Conservation (phyloP, 495 filamentous ascomycete genomes). For the Aspergillus bridgeri region DNA sequence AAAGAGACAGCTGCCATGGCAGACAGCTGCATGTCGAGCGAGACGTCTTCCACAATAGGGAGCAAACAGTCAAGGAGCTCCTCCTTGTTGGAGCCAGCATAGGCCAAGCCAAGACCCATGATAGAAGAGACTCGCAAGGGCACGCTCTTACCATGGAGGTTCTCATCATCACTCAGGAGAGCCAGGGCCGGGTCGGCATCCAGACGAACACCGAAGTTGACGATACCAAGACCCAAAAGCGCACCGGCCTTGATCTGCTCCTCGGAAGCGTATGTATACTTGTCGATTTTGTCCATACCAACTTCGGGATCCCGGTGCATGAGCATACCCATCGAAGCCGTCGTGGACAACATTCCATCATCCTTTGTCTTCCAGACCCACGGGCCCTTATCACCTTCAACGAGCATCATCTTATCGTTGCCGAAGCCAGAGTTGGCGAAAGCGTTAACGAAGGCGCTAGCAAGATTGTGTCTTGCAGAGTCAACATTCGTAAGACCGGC, state of each 20-base stretch:
- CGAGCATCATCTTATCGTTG: conserved; percentile 95
- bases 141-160: conserved; percentile 69
- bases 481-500: conserved; percentile 91
- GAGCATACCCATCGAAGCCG: conserved; percentile 86
- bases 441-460: conserved; percentile 92
- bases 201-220: conserved; percentile 84
- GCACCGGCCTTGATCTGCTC: conserved; percentile 87
- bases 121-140: conserved; percentile 76
- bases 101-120: conserved; percentile 93
- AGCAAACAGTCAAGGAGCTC: conserved; percentile 75
- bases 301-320: conserved; percentile 86
- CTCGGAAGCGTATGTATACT: conserved; percentile 80
- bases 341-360: conserved; percentile 93
- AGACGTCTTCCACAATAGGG: conserved; percentile 79
- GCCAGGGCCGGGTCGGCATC: conserved; percentile 87
- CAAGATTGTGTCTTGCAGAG: conserved; percentile 91
- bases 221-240: conserved; percentile 83
- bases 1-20: conserved; percentile 93
- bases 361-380: conserved; percentile 99
- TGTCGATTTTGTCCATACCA: conserved; percentile 88
- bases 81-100: conserved; percentile 87
- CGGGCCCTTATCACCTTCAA: conserved; percentile 69
- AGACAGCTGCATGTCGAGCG: conserved; percentile 86
- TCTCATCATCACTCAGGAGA: conserved; percentile 73
- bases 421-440: conserved; percentile 96